These are phyloP conservation scores for Tuber calosporum DNA, from an alignment of 495 filamentous ascomycete species.

Conservation along the genomic window DNA sequence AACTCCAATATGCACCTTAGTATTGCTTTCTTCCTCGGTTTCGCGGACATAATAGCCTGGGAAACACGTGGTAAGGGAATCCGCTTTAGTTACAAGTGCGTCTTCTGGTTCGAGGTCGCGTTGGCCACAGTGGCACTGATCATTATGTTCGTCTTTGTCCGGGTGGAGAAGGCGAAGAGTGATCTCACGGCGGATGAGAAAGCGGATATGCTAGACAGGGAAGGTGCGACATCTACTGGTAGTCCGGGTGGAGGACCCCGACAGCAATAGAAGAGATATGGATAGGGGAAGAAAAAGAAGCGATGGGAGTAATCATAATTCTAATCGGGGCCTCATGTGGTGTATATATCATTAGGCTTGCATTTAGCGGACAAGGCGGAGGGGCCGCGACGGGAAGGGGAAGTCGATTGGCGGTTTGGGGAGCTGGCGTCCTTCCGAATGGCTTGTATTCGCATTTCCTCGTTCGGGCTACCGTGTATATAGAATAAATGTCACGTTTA, in stretches of 20 bases:
- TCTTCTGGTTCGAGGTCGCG: constrained; percentile 63
- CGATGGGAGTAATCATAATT: too few species aligned
- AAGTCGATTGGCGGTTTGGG: too few species aligned
- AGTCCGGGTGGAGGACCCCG: background rate
- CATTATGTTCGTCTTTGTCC: constrained; percentile 56
- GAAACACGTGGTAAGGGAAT: constrained; percentile 47
- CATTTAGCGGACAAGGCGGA: too few species aligned
- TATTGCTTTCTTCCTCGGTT: constrained; percentile 71
- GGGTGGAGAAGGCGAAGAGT: constrained; percentile 59
- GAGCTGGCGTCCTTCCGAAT: too few species aligned
- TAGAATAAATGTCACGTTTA: too few species aligned
- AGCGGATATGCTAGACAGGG: constrained; percentile 20
- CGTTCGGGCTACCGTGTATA: too few species aligned
- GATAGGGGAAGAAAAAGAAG: too few species aligned
- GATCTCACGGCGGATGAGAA: constrained; percentile 65
- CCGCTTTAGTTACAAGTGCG: constrained; percentile 54
- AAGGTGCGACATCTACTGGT: constrained; percentile 11
- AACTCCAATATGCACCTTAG: constrained; percentile 65
- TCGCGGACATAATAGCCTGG: constrained; percentile 63
- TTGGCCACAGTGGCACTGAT: constrained; percentile 52
- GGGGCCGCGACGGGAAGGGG: too few species aligned
- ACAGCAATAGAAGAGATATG: too few species aligned
- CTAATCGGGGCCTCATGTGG: too few species aligned
- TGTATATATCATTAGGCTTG: too few species aligned
- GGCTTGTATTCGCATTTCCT: too few species aligned